Conservation (phyloP, 331 rosid species). For the Cydonia oblonga region DNA sequence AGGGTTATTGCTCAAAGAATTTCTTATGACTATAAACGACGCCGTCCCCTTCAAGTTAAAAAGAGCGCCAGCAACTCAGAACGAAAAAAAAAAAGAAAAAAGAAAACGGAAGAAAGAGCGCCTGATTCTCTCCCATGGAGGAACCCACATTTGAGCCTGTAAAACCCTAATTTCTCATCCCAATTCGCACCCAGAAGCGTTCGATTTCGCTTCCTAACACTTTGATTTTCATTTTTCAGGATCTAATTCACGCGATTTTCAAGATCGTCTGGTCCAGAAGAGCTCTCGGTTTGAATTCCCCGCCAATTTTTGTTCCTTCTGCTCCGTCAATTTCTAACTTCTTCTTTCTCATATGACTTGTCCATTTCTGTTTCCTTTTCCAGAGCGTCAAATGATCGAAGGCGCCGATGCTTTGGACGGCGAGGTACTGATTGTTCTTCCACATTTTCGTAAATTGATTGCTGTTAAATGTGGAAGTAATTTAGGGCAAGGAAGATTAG, state of each 20-base stretch:
- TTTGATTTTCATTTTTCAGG: slow-evolving; percentile 20
- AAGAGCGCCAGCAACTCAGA: too few species aligned
- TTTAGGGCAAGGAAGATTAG: not conserved
- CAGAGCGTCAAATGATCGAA: slow-evolving; percentile 34
- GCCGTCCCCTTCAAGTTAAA: too few species aligned
- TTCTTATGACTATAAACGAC: too few species aligned
- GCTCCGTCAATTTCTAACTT: not conserved
- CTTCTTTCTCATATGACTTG: not conserved
- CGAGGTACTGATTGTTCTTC: slow-evolving; percentile 18
- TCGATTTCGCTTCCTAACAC: not conserved
- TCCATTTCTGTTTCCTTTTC: not conserved
- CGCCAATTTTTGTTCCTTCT: not conserved
- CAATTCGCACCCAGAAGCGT: not conserved
- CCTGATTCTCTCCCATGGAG: slow-evolving; percentile 31
- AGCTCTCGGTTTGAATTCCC: slow-evolving; percentile 38
- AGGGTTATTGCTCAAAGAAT: too few species aligned
- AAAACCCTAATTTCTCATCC: not conserved
- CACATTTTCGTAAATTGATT: not conserved
- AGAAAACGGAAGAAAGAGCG: not conserved
- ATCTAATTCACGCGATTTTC: slow-evolving; percentile 56
- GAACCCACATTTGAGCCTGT: slow-evolving; percentile 51
- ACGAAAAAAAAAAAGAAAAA: too few species aligned
- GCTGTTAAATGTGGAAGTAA: not conserved
- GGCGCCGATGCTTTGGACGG: slow-evolving; percentile 19
- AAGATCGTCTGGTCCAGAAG: slow-evolving; percentile 62